Base-by-base conservation (phyloP, 1,284 basidiomycete genomes). In the Ustilago xerochloae region DNA sequence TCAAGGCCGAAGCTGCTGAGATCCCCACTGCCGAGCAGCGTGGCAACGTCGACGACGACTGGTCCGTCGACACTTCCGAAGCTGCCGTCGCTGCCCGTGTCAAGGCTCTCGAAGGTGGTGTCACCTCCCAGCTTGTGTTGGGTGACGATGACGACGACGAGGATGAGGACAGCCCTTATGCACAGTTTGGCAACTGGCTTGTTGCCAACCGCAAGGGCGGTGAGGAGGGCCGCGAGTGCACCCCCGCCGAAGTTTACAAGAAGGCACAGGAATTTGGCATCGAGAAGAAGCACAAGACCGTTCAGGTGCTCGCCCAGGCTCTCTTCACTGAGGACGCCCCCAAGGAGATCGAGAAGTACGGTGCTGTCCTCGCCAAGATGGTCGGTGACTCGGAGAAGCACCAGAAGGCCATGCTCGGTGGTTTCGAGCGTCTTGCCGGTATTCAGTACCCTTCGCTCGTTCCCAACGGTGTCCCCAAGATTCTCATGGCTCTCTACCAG, bases 401-500 rank as follows among this genome's bases (percentile, higher is more conserved):
- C 83, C 94, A 97, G 86, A 99, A 98, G 86, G 88, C 94, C 2
- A 87, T 98, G 39, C 88, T 98, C 7, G 96, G 82, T 26, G 82
- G 81, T 22, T 71, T 84, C 32, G 82, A 84, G 75, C 76, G 82
- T 30, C 77, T 84, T 6, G 81, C 78, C 1, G 82, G 82, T 43
- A 45, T 83, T 13, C 63, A 76, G 63, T 75, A 72, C 39, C 81
- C 82, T 24, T 58, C 70, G 51, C 78, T 84, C 45, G 64, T 84
- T 5, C 82, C 81, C 63, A 83, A 75, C 67, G 82, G 82, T 39
- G 89, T 94, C 8, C 93, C 94, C 46, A 98, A 98, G 87, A 91
- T 97, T 71, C 89, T 99, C 71, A 98, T 99, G 96, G 90, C 86
- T 12, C 89, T 97, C 77, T 99, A 98, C 86, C 95, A 99, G 86